phyloP scores from a whole-genome alignment of 2,329 filamentous ascomycete genomes.

The Aspergillus floridensis region DNA sequence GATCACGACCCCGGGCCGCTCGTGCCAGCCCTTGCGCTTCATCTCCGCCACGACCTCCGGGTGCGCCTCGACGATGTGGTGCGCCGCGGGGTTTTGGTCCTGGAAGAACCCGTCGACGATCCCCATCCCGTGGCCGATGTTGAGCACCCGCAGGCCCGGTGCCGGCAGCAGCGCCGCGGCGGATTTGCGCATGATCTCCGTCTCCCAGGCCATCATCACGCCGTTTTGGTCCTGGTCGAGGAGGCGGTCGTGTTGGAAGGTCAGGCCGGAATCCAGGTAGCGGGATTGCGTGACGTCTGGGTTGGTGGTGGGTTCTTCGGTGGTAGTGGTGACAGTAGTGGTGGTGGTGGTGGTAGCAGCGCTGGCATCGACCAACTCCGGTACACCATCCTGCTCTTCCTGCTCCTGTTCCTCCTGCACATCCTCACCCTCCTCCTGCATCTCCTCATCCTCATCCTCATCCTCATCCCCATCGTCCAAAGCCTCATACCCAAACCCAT shows the following conservation, averaged over 20 bases:
- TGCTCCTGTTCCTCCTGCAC: slow-evolving; percentile 25
- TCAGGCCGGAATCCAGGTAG: slow-evolving; percentile 67
- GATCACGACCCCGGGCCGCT: slow-evolving; percentile 58
- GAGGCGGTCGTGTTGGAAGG: slow-evolving; percentile 64
- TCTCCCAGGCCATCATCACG: slow-evolving; percentile 94
- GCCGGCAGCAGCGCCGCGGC: slow-evolving; percentile 65
- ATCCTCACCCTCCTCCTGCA: slow-evolving; percentile 19
- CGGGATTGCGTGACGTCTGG: slow-evolving; percentile 59
- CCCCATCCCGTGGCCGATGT: slow-evolving; percentile 88
- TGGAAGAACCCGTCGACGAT: slow-evolving; percentile 79
- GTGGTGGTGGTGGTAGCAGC: slow-evolving; percentile 3
- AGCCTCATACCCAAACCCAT: slow-evolving; percentile 78
- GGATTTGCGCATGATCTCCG: slow-evolving; percentile 76
- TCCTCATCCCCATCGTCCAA: slow-evolving; percentile 53
- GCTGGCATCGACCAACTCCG: slow-evolving; percentile 26
- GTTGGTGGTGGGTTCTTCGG: slow-evolving; percentile 12
- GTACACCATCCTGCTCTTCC: slow-evolving; percentile 20
- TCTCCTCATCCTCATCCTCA: slow-evolving; percentile 34
- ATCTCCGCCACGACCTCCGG: slow-evolving; percentile 70
- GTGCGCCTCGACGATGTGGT: slow-evolving; percentile 87
- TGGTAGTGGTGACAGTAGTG: not conserved
- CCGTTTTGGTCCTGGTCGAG: slow-evolving; percentile 75
- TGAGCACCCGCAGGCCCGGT: slow-evolving; percentile 68
- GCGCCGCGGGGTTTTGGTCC: slow-evolving; percentile 62
- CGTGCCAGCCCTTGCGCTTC: slow-evolving; percentile 65